Evolutionary conservation across 768 basidiomycete genomes (phyloP).

Genomic region (Candolleomyces aberdarensis): DNA sequence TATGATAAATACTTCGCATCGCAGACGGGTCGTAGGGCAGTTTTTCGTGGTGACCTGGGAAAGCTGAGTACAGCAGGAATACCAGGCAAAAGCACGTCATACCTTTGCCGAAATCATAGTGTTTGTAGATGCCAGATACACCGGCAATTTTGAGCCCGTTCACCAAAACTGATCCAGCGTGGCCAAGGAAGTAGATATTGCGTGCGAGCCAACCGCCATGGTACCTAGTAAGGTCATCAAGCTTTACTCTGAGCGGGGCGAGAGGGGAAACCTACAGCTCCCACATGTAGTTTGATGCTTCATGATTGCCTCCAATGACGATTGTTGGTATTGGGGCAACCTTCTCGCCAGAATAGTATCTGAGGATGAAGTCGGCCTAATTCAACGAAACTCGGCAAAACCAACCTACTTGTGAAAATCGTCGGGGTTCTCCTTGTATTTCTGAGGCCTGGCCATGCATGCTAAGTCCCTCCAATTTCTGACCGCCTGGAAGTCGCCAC

Average conservation of each 20-base stretch:
- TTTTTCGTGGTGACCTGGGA: slow-evolving; percentile 71
- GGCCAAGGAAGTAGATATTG: slow-evolving; percentile 94
- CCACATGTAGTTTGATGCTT: slow-evolving; percentile 95
- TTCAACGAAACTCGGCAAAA: neutral
- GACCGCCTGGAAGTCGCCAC: slow-evolving; percentile 95
- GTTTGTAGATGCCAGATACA: slow-evolving; percentile 89
- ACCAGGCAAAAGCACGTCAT: neutral
- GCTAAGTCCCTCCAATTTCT: slow-evolving; percentile 82
- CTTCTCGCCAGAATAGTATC: slow-evolving; percentile 85
- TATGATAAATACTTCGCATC: slow-evolving; percentile 86
- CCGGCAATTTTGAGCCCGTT: slow-evolving; percentile 91
- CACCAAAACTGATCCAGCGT: slow-evolving; percentile 84
- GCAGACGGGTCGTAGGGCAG: slow-evolving; percentile 74
- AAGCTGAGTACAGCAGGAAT: neutral
- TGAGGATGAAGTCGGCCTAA: neutral
- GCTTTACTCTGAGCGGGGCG: neutral
- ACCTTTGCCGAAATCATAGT: slow-evolving; percentile 71
- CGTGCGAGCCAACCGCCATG: slow-evolving; percentile 97
- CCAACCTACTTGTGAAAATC: slow-evolving; percentile 73
- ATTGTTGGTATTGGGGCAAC: slow-evolving; percentile 84
- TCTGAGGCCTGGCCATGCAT: slow-evolving; percentile 88
- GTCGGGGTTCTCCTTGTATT: slow-evolving; percentile 73
- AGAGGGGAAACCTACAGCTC: slow-evolving; percentile 64
- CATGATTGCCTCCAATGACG: slow-evolving; percentile 97
- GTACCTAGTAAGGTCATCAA: slow-evolving; percentile 48